Conservation (phyloP, 495 filamentous ascomycete species). For the Xylaria venustula region DNA sequence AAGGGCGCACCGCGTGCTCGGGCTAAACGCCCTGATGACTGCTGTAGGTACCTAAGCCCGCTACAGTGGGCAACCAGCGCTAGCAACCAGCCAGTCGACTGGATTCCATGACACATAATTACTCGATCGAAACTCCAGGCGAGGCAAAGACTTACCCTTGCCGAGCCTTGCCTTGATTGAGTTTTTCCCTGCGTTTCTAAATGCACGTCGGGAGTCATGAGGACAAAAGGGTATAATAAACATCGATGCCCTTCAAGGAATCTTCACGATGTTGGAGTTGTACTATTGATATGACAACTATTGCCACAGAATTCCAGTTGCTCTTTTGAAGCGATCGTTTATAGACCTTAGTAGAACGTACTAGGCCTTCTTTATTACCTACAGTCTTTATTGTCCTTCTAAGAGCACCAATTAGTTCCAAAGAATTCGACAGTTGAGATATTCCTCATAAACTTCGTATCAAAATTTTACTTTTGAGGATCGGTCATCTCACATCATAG, state of each 20-base stretch:
- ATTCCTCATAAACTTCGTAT: no score
- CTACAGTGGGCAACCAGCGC: neutral
- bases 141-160: slow-evolving; percentile 22
- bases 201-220: slow-evolving; percentile 15
- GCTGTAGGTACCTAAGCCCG: neutral
- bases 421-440: neutral
- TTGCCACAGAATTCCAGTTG: no score
- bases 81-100: slow-evolving; percentile 10
- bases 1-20: no score
- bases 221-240: slow-evolving; percentile 11
- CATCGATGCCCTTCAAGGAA: neutral
- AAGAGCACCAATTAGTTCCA: no score
- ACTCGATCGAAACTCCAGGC: slow-evolving; percentile 45
- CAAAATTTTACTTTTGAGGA: no score
- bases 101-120: slow-evolving; percentile 52
- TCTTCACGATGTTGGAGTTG: neutral
- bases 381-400: no score
- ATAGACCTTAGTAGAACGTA: no score
- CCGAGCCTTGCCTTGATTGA: slow-evolving; percentile 12
- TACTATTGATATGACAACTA: no score
- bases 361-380: no score
- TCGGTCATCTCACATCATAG: no score
- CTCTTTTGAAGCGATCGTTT: no score
- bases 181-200: slow-evolving; percentile 21
- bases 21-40: no score